Evolutionary conservation across 768 basidiomycete species (phyloP).

Genomic region (Gloeostereum incarnatum): DNA sequence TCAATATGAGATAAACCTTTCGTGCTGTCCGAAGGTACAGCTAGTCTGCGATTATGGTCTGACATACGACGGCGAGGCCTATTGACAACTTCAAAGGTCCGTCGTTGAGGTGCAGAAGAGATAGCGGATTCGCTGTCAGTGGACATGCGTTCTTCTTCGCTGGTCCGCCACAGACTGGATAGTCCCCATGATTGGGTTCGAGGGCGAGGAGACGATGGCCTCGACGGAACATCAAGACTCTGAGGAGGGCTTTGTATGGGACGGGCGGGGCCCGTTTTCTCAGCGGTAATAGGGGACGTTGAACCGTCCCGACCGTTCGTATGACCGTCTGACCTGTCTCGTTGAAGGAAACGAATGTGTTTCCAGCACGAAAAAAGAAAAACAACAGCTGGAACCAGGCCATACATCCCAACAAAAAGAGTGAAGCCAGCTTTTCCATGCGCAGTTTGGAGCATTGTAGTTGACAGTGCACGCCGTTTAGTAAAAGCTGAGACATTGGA

Average conservation of each 20-base stretch:
- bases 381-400: conserved; percentile 34
- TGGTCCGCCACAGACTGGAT: conserved; percentile 27
- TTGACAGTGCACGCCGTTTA: conserved; percentile 22
- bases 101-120: conserved; percentile 26
- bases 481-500: conserved; percentile 15
- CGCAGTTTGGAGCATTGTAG: conserved; percentile 29
- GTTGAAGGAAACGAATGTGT: no score
- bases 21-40: neutral
- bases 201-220: conserved; percentile 32
- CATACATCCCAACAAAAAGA: conserved; percentile 56
- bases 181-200: conserved; percentile 43
- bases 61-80: conserved; percentile 28
- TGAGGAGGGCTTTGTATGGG: conserved; percentile 21
- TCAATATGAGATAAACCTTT: conserved; percentile 41
- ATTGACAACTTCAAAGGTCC: conserved; percentile 42
- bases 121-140: conserved; percentile 35
- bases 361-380: conserved; percentile 12
- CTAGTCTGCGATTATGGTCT: conserved; percentile 2
- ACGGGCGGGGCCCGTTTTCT: neutral
- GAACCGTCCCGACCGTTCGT: no score
- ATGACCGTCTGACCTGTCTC: no score
- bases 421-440: conserved; percentile 61
- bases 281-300: neutral
- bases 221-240: conserved; percentile 28
- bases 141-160: conserved; percentile 34